Evolutionary conservation across 2,329 filamentous ascomycete species (phyloP).

Genomic region (Xylaria digitata): DNA sequence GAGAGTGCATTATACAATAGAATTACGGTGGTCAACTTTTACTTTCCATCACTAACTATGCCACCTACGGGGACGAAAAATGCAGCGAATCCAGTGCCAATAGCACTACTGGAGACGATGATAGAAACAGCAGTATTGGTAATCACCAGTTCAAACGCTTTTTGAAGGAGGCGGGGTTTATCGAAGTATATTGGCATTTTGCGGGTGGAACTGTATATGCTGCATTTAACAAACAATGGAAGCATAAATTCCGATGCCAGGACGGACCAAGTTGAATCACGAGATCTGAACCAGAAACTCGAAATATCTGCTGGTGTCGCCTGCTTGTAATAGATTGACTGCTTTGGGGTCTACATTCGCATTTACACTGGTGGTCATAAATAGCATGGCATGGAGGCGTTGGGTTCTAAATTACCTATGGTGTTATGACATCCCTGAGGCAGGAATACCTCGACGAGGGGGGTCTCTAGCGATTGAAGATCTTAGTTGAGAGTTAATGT

Average conservation of each 20-base stretch:
- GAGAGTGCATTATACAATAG: slow-evolving; percentile 46
- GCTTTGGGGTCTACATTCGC: slow-evolving; percentile 9
- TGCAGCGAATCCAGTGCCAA: not conserved
- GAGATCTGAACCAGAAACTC: not conserved
- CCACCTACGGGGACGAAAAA: not conserved
- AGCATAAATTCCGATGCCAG: not conserved
- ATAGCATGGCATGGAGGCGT: slow-evolving; percentile 23
- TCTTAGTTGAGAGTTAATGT: too few relatives aligned
- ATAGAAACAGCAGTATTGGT: not conserved
- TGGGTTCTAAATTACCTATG: slow-evolving; percentile 2
- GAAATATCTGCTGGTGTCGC: not conserved
- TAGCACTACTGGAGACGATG: not conserved
- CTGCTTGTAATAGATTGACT: not conserved
- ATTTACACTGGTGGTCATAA: slow-evolving; percentile 21
- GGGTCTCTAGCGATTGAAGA: not conserved
- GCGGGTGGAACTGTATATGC: not conserved
- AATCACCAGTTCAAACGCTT: not conserved
- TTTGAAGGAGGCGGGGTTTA: not conserved
- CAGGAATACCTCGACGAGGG: not conserved
- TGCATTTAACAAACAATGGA: not conserved
- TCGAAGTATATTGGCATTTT: slow-evolving; percentile 14
- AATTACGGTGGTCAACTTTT: slow-evolving; percentile 12
- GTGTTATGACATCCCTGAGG: not conserved
- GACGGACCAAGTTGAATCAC: not conserved
- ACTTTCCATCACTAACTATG: not conserved